Evolutionary conservation across 2,329 filamentous ascomycete genomes (phyloP).

Genomic region (Taxawa tesnikishii): DNA sequence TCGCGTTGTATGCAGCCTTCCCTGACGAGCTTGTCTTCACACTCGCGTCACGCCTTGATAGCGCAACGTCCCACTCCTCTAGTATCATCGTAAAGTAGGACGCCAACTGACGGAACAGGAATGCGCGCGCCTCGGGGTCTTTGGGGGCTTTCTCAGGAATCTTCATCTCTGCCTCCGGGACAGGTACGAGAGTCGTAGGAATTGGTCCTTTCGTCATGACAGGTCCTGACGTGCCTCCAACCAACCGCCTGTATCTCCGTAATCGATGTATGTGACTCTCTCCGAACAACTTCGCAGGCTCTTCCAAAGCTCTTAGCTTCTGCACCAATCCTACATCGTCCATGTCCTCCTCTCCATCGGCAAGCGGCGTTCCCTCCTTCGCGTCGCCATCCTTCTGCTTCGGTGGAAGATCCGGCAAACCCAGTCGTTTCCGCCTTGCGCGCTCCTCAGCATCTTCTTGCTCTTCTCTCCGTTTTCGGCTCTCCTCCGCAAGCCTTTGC

Average conservation of each 20-base stretch:
- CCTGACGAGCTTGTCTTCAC: constrained; percentile 65
- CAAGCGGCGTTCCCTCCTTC: constrained; percentile 14
- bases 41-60: constrained; percentile 45
- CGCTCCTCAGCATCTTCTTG: constrained; percentile 63
- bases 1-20: constrained; percentile 69
- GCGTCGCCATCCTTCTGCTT: constrained; percentile 34
- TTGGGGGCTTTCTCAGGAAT: constrained; percentile 50
- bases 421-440: constrained; percentile 60
- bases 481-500: constrained; percentile 68
- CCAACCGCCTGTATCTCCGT: constrained; percentile 56
- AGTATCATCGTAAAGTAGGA: constrained; percentile 97
- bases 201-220: constrained; percentile 64
- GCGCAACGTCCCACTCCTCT: constrained; percentile 69
- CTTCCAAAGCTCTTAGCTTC: constrained; percentile 57
- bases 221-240: constrained; percentile 26
- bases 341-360: constrained; percentile 45
- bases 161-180: constrained; percentile 83
- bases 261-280: constrained; percentile 61
- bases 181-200: constrained; percentile 67
- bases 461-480: constrained; percentile 54
- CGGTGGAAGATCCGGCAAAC: constrained; percentile 59
- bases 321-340: constrained; percentile 55
- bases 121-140: constrained; percentile 53
- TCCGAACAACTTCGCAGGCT: constrained; percentile 69
- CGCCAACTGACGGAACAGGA: constrained; percentile 75